Conservation (phyloP, 371 early-diverging fungal species). For the Apophysomyces variabilis region DNA sequence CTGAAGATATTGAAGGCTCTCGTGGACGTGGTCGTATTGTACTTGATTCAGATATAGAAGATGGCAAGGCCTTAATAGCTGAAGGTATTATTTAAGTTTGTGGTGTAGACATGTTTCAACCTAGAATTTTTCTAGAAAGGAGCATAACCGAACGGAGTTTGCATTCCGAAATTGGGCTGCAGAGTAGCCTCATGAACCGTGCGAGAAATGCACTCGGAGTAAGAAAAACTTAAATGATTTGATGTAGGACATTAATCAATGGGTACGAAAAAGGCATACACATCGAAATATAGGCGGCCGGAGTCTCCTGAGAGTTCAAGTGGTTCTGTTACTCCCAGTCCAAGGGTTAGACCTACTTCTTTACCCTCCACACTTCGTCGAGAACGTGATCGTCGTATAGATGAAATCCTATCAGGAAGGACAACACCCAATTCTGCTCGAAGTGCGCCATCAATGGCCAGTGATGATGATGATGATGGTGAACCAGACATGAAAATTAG, state of each 20-base stretch:
- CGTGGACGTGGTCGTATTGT: conserved; percentile 24
- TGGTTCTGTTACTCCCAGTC: conserved; percentile 8
- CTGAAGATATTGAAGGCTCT: conserved; percentile 40
- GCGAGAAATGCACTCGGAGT: conserved; percentile 22
- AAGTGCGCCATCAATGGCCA: conserved; percentile 5
- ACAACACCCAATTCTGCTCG: conserved; percentile 16
- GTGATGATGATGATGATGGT: neutral
- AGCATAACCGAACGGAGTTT: conserved; percentile 30
- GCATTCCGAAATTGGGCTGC: conserved; percentile 27
- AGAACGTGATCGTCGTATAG: conserved; percentile 43
- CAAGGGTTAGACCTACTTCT: conserved; percentile 1
- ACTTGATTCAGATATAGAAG: conserved; percentile 48
- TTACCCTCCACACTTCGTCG: conserved; percentile 23
- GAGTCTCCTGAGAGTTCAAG: conserved; percentile 15
- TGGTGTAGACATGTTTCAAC: neutral
- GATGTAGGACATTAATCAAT: neutral
- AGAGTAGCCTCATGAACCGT: conserved; percentile 29
- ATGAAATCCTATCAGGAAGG: conserved; percentile 43
- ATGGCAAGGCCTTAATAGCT: conserved; percentile 46
- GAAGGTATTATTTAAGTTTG: conserved; percentile 32
- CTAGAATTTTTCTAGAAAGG: conserved; percentile 28
- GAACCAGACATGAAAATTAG: conserved; percentile 18
- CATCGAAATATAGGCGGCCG: conserved; percentile 37
- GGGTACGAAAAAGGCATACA: conserved; percentile 20
- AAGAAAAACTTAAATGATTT: neutral